Conservation (phyloP, 345 rosid genomes). For the Litchi chinensis region DNA sequence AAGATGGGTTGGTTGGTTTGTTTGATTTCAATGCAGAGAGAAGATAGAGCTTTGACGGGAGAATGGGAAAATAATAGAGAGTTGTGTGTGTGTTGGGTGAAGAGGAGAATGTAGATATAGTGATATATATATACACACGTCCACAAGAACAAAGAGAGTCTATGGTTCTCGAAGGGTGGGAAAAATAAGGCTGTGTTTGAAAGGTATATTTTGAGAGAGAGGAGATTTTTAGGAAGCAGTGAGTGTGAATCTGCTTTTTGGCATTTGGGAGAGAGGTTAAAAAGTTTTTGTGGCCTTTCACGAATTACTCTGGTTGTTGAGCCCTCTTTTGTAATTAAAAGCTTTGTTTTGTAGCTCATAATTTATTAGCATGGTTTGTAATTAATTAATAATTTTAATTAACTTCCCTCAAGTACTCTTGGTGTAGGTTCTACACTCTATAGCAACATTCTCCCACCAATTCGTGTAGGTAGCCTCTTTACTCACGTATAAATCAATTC, state of each 20-base stretch:
- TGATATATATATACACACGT: constrained; percentile 27
- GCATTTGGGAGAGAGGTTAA: constrained; percentile 19
- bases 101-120: constrained; percentile 21
- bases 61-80: not conserved
- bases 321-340: constrained; percentile 24
- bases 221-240: constrained; percentile 30
- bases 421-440: too few species aligned
- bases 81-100: constrained; percentile 20
- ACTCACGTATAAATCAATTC: too few species aligned
- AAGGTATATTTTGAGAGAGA: constrained; percentile 30
- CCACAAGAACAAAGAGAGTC: constrained; percentile 11
- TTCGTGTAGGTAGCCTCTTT: too few species aligned
- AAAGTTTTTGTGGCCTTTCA: constrained; percentile 5
- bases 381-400: constrained; percentile 17
- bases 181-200: constrained; percentile 33
- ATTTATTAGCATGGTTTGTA: constrained; percentile 9
- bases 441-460: too few species aligned
- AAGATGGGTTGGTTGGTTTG: too few species aligned
- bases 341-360: constrained; percentile 29
- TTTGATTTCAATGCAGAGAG: too few species aligned
- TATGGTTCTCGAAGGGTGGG: constrained; percentile 23
- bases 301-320: constrained; percentile 22
- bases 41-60: too few species aligned
- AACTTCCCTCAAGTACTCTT: too few species aligned
- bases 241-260: constrained; percentile 34